Evolutionary conservation across 2,329 filamentous ascomycete genomes (phyloP), one percentile per base, ranked within the genome.

Genomic region (Ophiosphaerella herpotricha): DNA sequence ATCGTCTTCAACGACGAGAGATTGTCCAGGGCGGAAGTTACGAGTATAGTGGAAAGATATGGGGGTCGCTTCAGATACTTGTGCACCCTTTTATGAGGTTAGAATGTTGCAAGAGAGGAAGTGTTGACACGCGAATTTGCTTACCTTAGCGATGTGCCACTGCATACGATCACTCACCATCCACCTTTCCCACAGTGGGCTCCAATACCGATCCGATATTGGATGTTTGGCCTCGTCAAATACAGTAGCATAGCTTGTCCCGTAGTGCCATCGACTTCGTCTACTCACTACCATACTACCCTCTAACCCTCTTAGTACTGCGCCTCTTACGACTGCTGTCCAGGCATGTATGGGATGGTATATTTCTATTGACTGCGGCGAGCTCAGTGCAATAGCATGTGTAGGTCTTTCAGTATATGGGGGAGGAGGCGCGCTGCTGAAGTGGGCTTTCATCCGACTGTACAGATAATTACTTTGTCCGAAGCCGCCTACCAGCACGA

Each of bases 21-120:
- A 89, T 72, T 92, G 89, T 0, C 87, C 86, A 0, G 88, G 88
- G 1, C 88, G 84, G 75, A 93, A 93, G 72, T 92, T 93, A 54
- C 89, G 86, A 3, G 89, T 92, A 74, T 92, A 93, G 77, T 92
- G 89, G 74, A 93, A 92, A 2, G 87, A 88, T 50, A 92, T 87
- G 0, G 89, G 89, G 1, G 83, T 80, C 1, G 85, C 77, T n/a
- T 89, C 86, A 7, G 87, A 91, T 33, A 92, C 82, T 33, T 88
- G 83, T 60, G 90, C 88, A 50, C 87, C 88, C 85, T 89, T 55
- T 50, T 26, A 5, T 2, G 7, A 7, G 32, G 46, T 66, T 43
- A 63, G 52, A 21, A 26, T 16, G 1, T 21, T 16, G 9, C 1
- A 8, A 35, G 9, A 31, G 35, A 7, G 40, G 24, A 11, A 4